Percentiles rank a stretch among this genome's conserved stretches.
These are phyloP conservation scores for Calocybe gambosa DNA, from an alignment of 1,284 basidiomycete species.

Conservation along the genomic window DNA sequence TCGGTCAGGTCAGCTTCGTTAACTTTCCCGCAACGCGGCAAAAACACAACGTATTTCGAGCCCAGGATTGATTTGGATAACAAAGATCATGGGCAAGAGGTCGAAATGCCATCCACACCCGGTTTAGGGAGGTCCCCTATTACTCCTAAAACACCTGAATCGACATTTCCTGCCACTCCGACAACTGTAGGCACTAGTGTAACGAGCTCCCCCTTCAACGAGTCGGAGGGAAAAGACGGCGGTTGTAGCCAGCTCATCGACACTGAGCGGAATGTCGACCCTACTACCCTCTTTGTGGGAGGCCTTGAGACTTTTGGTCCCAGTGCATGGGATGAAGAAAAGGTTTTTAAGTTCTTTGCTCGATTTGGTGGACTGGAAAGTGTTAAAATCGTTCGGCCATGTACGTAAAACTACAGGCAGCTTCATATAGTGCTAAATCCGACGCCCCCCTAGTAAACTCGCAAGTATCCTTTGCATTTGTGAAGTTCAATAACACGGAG, in stretches of 20 bases:
- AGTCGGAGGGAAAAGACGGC: slow-evolving; percentile 17
- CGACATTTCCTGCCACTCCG: slow-evolving; percentile 40
- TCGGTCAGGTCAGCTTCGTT: slow-evolving; percentile 13
- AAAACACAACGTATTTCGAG: slow-evolving; percentile 1
- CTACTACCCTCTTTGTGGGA: slow-evolving; percentile 67
- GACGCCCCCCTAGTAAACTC: slow-evolving; percentile 41
- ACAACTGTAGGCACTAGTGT: slow-evolving; percentile 29
- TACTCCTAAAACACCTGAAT: slow-evolving; percentile 44
- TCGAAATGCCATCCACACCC: slow-evolving; percentile 40
- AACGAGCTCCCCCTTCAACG: slow-evolving; percentile 24
- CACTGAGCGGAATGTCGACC: slow-evolving; percentile 43
- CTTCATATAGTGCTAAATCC: not conserved
- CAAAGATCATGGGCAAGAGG: slow-evolving; percentile 28
- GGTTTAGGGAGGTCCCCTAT: slow-evolving; percentile 41
- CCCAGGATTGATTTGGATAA: slow-evolving; percentile 2
- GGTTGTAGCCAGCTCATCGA: slow-evolving; percentile 17
- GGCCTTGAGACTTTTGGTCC: slow-evolving; percentile 61
- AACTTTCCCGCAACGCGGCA: slow-evolving; percentile 9
- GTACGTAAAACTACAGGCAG: slow-evolving; percentile 32
- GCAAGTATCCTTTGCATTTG: slow-evolving; percentile 66
- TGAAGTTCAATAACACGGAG: slow-evolving; percentile 58
- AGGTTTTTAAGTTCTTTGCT: slow-evolving; percentile 49
- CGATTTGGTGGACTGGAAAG: slow-evolving; percentile 58
- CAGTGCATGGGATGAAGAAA: slow-evolving; percentile 61
- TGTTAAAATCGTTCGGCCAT: slow-evolving; percentile 56